Evolutionary conservation across 2,329 filamentous ascomycete species (phyloP), one percentile per base, ranked within the genome.

Genomic region (Zasmidium angulare): DNA sequence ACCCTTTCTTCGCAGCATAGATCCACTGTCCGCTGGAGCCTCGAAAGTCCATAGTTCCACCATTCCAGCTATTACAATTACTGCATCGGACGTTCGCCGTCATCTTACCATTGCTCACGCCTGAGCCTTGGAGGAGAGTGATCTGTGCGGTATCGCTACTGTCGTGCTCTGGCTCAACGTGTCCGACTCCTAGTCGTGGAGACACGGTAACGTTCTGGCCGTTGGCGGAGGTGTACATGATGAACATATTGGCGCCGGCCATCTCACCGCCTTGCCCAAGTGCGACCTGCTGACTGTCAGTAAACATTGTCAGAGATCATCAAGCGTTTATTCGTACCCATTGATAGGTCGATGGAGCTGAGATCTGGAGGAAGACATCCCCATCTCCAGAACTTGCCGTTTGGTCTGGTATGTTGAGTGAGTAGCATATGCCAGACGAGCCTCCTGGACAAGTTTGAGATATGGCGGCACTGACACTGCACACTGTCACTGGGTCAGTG

Each of bases 121-220:
- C 82, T 2, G 79, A 81, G 4, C 83, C 83, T 49, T 78, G 80
- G 0, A 86, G 74, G 3, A 86, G 67, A 6, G 76, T 78, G 10
- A 83, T 72, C 56, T 81, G 63, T 1, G 79, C 74, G 3, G 46
- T 40, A 48, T 61, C 55, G 20, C 72, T 68, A 2, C 70, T 69
- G 59, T 80, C 77, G 54, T 76, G 69, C 14, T 67, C 58, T 1
- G 84, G 84, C 62, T 74, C 64, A 6, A 56, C 61, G 20, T 83
- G 69, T 6, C 81, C 81, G 11, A 64, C 72, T 9, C 78, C 78
- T 7, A 75, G 63, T 46, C 84, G 74, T 9, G 83, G 80, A 1
- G 84, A 86, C 9, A 87, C 63, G 0, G 84, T 87, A 14, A 87
- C 81, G 62, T 85, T 86, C 48, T 71, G 78, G 24, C 82, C 79